Evolutionary conservation across 352 stramenopile species (phyloP).

Genomic region (Blastocystis sp.): DNA sequence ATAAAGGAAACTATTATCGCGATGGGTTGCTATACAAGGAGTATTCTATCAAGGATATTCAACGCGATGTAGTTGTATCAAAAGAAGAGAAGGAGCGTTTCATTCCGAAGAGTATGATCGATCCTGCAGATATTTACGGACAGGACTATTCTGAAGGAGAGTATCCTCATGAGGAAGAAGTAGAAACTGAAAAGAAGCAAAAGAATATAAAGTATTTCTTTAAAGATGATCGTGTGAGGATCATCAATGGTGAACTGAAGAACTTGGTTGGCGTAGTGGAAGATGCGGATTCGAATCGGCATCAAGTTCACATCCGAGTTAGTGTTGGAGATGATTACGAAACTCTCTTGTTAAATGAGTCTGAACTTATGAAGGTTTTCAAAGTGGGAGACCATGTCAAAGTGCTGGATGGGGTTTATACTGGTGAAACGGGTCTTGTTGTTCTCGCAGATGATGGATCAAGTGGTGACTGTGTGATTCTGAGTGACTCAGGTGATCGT

Average conservation of each 20-base stretch:
- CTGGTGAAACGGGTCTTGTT: conserved; percentile 59
- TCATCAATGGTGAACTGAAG: conserved; percentile 59
- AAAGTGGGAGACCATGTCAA: conserved; percentile 56
- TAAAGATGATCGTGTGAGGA: conserved; percentile 29
- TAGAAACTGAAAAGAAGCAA: conserved; percentile 16
- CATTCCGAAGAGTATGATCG: background rate
- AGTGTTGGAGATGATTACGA: conserved; percentile 43
- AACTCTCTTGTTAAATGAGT: conserved; percentile 39
- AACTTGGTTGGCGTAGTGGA: conserved; percentile 59
- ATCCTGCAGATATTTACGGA: conserved; percentile 4
- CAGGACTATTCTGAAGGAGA: background rate
- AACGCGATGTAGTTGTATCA: background rate
- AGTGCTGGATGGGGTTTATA: conserved; percentile 42
- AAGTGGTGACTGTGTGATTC: background rate
- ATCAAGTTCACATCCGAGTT: conserved; percentile 37
- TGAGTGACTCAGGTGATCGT: conserved; percentile 38
- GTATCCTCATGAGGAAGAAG: background rate
- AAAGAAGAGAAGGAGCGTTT: conserved; percentile 47
- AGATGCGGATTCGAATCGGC: background rate
- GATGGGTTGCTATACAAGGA: conserved; percentile 61
- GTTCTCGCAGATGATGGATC: background rate
- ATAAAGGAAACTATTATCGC: conserved; percentile 42
- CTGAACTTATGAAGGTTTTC: conserved; percentile 58
- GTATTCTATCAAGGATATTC: background rate
- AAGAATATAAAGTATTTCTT: conserved; percentile 56